phyloP scores from a whole-genome alignment of 495 filamentous ascomycete genomes.

The Daldinia loculata region DNA sequence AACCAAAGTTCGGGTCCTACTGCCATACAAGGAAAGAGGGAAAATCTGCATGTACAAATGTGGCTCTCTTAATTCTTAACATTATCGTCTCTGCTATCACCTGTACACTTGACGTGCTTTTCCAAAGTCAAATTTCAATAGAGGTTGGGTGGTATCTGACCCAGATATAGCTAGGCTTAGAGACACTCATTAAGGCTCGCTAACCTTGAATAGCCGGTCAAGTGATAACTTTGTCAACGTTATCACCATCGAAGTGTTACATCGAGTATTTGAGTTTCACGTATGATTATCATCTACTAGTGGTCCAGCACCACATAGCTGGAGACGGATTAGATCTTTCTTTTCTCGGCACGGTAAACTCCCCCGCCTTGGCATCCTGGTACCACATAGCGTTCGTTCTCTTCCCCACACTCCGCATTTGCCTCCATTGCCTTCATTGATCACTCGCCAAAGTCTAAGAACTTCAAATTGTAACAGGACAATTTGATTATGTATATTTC shows the following conservation, averaged over 20 bases:
- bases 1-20: slow-evolving; percentile 32
- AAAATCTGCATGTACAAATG: background rate
- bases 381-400: slow-evolving; percentile 4
- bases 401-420: slow-evolving; percentile 34
- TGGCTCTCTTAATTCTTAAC: background rate
- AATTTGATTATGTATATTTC: background rate
- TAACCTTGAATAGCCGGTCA: slow-evolving; percentile 10
- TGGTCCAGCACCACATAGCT: slow-evolving; percentile 15
- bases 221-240: background rate
- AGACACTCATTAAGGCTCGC: slow-evolving; percentile 5
- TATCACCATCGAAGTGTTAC: slow-evolving; percentile 18
- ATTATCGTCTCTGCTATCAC: background rate
- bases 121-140: slow-evolving; percentile 1
- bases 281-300: slow-evolving; percentile 31
- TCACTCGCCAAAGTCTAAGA: background rate
- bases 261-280: slow-evolving; percentile 39
- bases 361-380: slow-evolving; percentile 40
- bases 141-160: slow-evolving; percentile 29
- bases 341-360: slow-evolving; percentile 28
- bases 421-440: background rate
- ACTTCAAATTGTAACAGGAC: background rate
- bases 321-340: slow-evolving; percentile 24
- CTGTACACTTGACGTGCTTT: background rate
- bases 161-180: slow-evolving; percentile 4
- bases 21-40: slow-evolving; percentile 34